phyloP scores from a whole-genome alignment of 2,329 filamentous ascomycete genomes.

The Volutella citrinella region DNA sequence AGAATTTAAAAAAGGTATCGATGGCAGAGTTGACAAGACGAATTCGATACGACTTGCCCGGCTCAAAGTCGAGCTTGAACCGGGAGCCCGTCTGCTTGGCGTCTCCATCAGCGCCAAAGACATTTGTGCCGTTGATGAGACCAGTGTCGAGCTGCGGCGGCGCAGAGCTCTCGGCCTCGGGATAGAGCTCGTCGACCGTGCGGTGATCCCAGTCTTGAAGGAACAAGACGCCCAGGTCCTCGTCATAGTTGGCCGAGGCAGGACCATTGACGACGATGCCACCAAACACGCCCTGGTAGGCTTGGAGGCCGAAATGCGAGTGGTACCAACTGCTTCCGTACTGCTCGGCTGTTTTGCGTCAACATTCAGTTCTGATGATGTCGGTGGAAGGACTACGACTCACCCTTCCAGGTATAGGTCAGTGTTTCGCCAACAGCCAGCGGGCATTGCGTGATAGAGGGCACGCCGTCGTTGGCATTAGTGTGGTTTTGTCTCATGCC shows the following conservation, averaged over 20 bases:
- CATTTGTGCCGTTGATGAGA: constrained; percentile 43
- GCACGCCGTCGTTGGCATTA: constrained; percentile 56
- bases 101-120: constrained; percentile 28
- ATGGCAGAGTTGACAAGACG: constrained; percentile 46
- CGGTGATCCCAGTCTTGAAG: constrained; percentile 57
- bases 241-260: constrained; percentile 56
- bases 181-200: constrained; percentile 37
- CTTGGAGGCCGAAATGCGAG: constrained; percentile 51
- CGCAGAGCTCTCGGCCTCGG: constrained; percentile 21
- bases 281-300: constrained; percentile 56
- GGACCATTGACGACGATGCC: constrained; percentile 62
- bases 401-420: constrained; percentile 57
- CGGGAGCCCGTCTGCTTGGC: constrained; percentile 28
- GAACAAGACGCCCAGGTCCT: constrained; percentile 58
- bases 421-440: constrained; percentile 47
- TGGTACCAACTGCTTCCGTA: constrained; percentile 61
- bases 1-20: constrained; percentile 44
- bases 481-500: constrained; percentile 56
- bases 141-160: constrained; percentile 42
- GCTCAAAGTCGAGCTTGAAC: constrained; percentile 35
- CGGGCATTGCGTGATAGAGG: constrained; percentile 47
- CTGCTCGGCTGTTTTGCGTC: too few relatives aligned
- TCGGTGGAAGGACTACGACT: too few relatives aligned
- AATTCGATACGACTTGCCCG: constrained; percentile 43
- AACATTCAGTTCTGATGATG: too few relatives aligned